phyloP scores from a whole-genome alignment of 2,329 filamentous ascomycete species.

The Verticillium zaregamsianum region DNA sequence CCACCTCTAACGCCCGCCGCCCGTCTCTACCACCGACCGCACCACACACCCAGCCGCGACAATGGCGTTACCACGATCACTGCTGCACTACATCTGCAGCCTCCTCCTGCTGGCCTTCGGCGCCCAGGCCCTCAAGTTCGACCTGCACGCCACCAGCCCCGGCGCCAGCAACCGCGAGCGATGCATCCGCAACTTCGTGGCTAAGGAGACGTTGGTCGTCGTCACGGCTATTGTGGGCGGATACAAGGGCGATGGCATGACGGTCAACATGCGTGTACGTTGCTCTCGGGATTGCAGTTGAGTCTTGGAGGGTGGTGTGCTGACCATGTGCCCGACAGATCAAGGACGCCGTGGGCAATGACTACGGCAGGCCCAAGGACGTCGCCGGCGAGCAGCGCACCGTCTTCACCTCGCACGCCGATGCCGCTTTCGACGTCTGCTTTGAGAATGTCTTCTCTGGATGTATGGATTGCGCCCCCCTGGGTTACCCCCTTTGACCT shows the following conservation, averaged over 20 bases:
- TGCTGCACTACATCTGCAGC: constrained; percentile 57
- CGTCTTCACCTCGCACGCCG: constrained; percentile 88
- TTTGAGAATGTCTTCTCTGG: constrained; percentile 79
- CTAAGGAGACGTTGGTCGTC: constrained; percentile 87
- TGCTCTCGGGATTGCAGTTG: not conserved
- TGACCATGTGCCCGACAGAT: constrained; percentile 55
- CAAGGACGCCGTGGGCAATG: constrained; percentile 90
- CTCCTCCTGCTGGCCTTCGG: constrained; percentile 51
- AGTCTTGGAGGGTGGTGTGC: constrained; percentile 1
- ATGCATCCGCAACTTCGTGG: constrained; percentile 95
- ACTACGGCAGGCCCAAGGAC: constrained; percentile 89
- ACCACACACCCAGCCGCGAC: constrained; percentile 3
- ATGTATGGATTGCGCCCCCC: constrained; percentile 46
- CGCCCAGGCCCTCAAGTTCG: constrained; percentile 81
- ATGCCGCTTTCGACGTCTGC: constrained; percentile 94
- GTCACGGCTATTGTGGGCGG: constrained; percentile 88
- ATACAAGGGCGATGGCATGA: constrained; percentile 85
- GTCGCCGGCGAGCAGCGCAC: constrained; percentile 88
- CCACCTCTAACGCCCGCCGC: not conserved
- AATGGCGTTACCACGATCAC: constrained; percentile 47
- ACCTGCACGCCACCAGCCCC: constrained; percentile 66
- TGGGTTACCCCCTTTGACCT: not conserved
- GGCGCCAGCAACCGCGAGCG: constrained; percentile 68
- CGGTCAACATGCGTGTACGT: constrained; percentile 87
- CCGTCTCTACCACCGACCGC: not conserved